Evolutionary conservation across 2,329 filamentous ascomycete species (phyloP).

Genomic region (Exophiala xenobiotica): DNA sequence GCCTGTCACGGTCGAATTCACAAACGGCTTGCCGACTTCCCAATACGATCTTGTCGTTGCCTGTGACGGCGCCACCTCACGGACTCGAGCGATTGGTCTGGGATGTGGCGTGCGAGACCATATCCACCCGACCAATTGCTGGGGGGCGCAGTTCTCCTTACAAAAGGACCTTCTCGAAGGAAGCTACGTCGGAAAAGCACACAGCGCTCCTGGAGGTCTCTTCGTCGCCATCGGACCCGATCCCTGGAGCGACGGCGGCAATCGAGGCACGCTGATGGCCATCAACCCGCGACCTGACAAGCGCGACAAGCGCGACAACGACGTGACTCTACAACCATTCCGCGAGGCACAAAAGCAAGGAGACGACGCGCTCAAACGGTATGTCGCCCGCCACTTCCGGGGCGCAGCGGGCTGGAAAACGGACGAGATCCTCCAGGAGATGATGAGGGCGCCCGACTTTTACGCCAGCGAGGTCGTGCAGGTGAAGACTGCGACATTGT

Average conservation of each 20-base stretch:
- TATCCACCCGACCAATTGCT: constrained; percentile 24
- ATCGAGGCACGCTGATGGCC: too few species aligned
- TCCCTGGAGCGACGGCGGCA: too few species aligned
- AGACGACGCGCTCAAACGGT: constrained; percentile 33
- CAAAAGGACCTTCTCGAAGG: too few species aligned
- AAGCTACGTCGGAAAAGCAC: constrained; percentile 34
- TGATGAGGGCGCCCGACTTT: constrained; percentile 36
- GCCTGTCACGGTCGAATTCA: constrained; percentile 43
- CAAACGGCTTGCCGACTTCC: constrained; percentile 41
- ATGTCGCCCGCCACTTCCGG: constrained; percentile 34
- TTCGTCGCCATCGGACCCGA: constrained; percentile 30
- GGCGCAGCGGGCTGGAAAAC: constrained; percentile 40
- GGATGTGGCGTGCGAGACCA: constrained; percentile 23
- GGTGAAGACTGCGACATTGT: constrained; percentile 39
- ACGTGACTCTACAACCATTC: constrained; percentile 27
- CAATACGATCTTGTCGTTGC: constrained; percentile 55
- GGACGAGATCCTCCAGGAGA: constrained; percentile 39
- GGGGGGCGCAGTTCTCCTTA: background rate
- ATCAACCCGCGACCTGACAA: constrained; percentile 25
- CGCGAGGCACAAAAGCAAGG: constrained; percentile 6
- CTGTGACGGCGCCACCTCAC: constrained; percentile 57
- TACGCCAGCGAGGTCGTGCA: constrained; percentile 41
- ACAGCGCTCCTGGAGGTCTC: constrained; percentile 32
- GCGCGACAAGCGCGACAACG: constrained; percentile 14
- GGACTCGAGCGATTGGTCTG: constrained; percentile 47